These are phyloP conservation scores for Neurospora sp. DNA, from an alignment of 495 filamentous ascomycete species.

Conservation along the genomic window DNA sequence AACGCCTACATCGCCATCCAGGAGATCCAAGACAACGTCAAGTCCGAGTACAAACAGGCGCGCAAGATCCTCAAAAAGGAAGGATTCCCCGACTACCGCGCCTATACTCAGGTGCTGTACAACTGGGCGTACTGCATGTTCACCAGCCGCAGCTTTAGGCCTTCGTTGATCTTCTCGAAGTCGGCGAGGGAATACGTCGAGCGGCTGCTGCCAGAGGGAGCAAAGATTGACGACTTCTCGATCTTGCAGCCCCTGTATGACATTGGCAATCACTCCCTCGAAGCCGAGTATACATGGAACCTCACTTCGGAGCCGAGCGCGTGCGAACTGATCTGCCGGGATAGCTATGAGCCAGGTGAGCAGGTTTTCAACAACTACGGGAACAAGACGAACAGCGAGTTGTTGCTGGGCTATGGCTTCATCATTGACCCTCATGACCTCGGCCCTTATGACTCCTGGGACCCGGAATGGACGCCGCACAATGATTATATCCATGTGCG, in stretches of 20 bases:
- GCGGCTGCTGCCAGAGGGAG: constrained; percentile 10
- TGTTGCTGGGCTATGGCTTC: constrained; percentile 46
- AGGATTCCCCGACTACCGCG: constrained; percentile 15
- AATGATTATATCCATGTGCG: constrained; percentile 42
- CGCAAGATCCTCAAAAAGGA: constrained; percentile 28
- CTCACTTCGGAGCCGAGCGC: constrained; percentile 12
- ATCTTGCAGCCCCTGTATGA: constrained; percentile 44
- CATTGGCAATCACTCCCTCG: constrained; percentile 41
- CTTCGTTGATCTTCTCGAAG: constrained; percentile 31
- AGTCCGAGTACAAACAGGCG: constrained; percentile 34
- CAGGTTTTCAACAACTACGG: constrained; percentile 49
- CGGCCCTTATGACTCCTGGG: no score
- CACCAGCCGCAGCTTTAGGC: constrained; percentile 43
- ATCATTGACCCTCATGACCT: constrained; percentile 23
- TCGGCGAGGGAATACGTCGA: constrained; percentile 3
- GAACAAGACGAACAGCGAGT: constrained; percentile 42
- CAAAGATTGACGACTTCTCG: constrained; percentile 38
- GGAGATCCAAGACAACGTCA: constrained; percentile 32
- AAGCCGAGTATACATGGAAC: constrained; percentile 35
- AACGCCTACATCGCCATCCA: constrained; percentile 37
- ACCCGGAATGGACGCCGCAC: constrained; percentile 19
- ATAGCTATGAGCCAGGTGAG: constrained; percentile 19
- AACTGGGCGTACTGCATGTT: constrained; percentile 47
- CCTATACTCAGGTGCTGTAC: constrained; percentile 36
- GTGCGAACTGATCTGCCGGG: constrained; percentile 22